Conservation (phyloP, 768 basidiomycete species). For the Tremella yokohamensis region DNA sequence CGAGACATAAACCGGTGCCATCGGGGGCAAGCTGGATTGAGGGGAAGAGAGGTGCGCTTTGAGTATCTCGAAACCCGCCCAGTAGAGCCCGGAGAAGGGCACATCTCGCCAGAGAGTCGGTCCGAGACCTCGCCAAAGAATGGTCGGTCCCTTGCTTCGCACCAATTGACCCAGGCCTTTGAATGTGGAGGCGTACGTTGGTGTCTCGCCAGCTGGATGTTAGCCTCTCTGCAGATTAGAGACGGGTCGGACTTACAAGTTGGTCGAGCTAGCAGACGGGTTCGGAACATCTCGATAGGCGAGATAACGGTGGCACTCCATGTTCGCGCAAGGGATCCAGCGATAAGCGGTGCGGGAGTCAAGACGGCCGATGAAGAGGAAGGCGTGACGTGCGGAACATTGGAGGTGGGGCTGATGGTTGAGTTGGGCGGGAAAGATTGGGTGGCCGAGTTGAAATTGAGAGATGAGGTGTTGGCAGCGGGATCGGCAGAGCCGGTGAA, state of each 20-base stretch:
- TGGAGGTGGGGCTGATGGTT: too few species aligned
- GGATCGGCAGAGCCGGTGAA: slow-evolving; percentile 35
- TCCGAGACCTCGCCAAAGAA: slow-evolving; percentile 85
- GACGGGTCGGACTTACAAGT: slow-evolving; percentile 17
- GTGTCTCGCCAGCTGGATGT: slow-evolving; percentile 28
- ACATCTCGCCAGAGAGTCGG: slow-evolving; percentile 96
- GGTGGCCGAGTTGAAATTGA: slow-evolving; percentile 13
- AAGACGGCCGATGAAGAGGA: slow-evolving; percentile 40
- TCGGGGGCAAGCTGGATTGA: slow-evolving; percentile 17
- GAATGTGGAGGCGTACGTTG: slow-evolving; percentile 46
- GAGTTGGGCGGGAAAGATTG: background rate
- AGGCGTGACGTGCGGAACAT: background rate
- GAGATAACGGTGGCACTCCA: slow-evolving; percentile 62
- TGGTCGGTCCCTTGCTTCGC: slow-evolving; percentile 62
- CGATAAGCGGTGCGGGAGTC: slow-evolving; percentile 65
- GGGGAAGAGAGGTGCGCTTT: slow-evolving; percentile 64
- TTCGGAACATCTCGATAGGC: slow-evolving; percentile 51
- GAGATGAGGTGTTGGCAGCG: slow-evolving; percentile 26
- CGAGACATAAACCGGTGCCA: slow-evolving; percentile 61
- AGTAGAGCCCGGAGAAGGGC: slow-evolving; percentile 89
- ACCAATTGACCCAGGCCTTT: slow-evolving; percentile 60
- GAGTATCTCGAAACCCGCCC: slow-evolving; percentile 87
- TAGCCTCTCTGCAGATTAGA: background rate
- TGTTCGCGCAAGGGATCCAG: slow-evolving; percentile 79
- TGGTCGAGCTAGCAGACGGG: slow-evolving; percentile 46